Conservation (phyloP, 139 green algal species). For the Micractinium sp. region DNA sequence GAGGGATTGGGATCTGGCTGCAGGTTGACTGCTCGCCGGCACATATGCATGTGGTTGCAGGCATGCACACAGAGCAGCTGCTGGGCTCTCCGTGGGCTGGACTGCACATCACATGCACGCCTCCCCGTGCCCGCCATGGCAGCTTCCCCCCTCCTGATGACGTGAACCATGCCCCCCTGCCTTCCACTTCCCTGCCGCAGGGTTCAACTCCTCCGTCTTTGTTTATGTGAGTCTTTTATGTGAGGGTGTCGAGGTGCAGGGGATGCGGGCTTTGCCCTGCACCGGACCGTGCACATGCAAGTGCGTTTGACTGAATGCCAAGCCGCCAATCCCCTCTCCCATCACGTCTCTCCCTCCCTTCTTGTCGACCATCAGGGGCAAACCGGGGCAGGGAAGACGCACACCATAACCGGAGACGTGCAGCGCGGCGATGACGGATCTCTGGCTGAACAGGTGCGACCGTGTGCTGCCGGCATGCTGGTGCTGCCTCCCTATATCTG, state of each 20-base stretch:
- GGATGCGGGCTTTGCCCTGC: too few species aligned
- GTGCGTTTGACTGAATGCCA: too few species aligned
- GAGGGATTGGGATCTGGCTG: not conserved
- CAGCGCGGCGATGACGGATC: conserved; percentile 22
- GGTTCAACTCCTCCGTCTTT: conserved; percentile 86
- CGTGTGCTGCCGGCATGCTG: not conserved
- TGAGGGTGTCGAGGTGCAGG: too few species aligned
- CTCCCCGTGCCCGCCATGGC: not conserved
- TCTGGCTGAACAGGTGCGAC: not conserved
- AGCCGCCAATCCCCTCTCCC: too few species aligned
- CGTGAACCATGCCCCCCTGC: not conserved
- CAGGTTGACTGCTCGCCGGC: not conserved
- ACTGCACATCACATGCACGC: not conserved
- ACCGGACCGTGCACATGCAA: too few species aligned
- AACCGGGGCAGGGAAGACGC: conserved; percentile 81
- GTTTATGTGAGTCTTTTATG: too few species aligned
- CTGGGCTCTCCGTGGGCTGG: not conserved
- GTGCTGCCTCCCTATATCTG: not conserved
- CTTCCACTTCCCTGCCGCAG: not conserved
- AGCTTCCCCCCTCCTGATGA: not conserved
- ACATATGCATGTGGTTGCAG: not conserved
- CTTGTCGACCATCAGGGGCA: too few species aligned
- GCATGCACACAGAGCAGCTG: not conserved
- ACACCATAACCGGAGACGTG: conserved; percentile 75
- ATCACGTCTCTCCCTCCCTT: too few species aligned